Evolutionary conservation across 1,284 basidiomycete species (phyloP), one percentile per base, ranked within the genome.

Genomic region (Trichosporon asahii): DNA sequence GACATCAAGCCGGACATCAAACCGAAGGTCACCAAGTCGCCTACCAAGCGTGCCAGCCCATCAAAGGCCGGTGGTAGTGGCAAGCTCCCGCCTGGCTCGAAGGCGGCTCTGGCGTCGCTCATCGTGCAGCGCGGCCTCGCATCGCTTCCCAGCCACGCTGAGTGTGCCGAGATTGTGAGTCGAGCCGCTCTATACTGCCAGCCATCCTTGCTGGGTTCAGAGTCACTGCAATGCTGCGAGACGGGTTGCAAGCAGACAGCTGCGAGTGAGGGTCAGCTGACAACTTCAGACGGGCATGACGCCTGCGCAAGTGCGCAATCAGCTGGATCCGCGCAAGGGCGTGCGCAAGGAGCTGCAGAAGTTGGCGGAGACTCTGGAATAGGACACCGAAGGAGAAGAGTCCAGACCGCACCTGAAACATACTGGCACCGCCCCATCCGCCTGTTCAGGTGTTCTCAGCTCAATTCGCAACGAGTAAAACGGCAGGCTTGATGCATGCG

Each of bases 81-180:
- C 7, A 61, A 31, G 57, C 27, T 61, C 29, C 57, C 57, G 15
- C 57, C 29, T 31, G 57, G 57, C 18, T 29, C 57, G 27, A 61
- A 61, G 29, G 57, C 57, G 29, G 57, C 57, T 14, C 29, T 61
- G 6, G 57, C 57, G 18, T 11, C 57, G 27, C 27, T 61, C 27
- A 61, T 61, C 57, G 57, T 61, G 27, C 29, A 61, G 57, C 57
- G 57, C 57, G 57, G 57, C 11, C 15, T 61, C 5, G 57, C 57
- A 1, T 31, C 14, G 8, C 18, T 61, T 9, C 57, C 57, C 3
- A 29, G 27, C 27, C 57, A 61, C 29, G 7, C 57, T 31, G 57
- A 61, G 57, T 31, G 27, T 7, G 57, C 57, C 27, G 57, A 29
- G 7, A 29, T 31, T 18, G 57, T 61, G 57, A 31, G 57, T 31